Evolutionary conservation across 768 basidiomycete species (phyloP), one percentile per base, ranked within the genome.

Genomic region (Tephrocybe sp.): DNA sequence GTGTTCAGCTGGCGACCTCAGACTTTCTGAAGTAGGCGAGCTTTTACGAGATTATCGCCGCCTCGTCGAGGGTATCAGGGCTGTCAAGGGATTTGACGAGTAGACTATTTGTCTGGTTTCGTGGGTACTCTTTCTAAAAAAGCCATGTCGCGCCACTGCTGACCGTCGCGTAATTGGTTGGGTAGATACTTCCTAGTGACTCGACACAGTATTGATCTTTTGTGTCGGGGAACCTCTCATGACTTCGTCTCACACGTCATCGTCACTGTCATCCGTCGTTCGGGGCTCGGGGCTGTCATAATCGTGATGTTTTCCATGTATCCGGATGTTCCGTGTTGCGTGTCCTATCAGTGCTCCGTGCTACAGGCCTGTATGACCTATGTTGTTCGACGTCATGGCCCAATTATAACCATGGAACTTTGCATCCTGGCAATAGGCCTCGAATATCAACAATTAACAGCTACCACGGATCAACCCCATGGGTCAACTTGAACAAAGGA

Each of bases 21-120:
- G 77, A 47, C 68, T 98, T 21, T 82, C 85, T 0, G 96, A 99
- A 58, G 83, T 98, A 1, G 82, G 76, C 0, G 83, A 87, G 57
- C 73, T 99, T 37, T 70, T 98, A 63, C 70, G 73, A 26, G 95
- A 97, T 57, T 98, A 97, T 66, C 80, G 81, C 56, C 73, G 87
- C 38, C 64, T 97, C 45, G 93, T 84, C 8, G 87, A 90, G 37
- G 83, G 77, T 15, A 70, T 93, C 28, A 70, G 79, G 23, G 74
- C 70, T 18, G 68, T 78, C 45, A 84, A 82, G 17, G 88, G 85
- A 4, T 88, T 87, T 62, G 70, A 70, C 18, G 71, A 68, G 50
- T 70, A 62, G 58, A 45, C 17, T 38, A 18, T 45, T 26, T n/a
- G 3, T 45, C 18, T 30, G 44, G 38, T 55, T 46, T 50, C 30